Conservation (phyloP, 148 eudicot genomes). For the Amaranthus cruentus region DNA sequence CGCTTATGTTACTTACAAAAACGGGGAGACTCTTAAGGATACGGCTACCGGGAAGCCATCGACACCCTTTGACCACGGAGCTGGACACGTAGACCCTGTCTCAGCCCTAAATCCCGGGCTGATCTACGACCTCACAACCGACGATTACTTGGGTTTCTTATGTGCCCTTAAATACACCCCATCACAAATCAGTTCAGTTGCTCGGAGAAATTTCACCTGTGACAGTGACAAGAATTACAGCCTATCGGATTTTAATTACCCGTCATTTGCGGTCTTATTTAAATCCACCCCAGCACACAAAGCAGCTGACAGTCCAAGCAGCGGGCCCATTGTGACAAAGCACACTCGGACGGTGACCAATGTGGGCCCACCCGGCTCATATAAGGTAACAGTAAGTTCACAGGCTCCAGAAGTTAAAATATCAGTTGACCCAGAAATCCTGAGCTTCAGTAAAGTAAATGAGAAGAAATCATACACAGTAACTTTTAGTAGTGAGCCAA, state of each 20-base stretch:
- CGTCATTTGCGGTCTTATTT: constrained; percentile 48
- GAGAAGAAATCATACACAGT: constrained; percentile 75
- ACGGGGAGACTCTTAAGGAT: constrained; percentile 36
- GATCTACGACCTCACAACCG: constrained; percentile 43
- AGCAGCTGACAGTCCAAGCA: not conserved
- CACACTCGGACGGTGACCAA: constrained; percentile 69
- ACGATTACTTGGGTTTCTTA: constrained; percentile 44
- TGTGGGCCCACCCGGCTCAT: constrained; percentile 65
- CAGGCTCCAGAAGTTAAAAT: constrained; percentile 53
- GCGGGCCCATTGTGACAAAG: constrained; percentile 29
- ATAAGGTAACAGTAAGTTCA: constrained; percentile 43
- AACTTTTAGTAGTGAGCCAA: constrained; percentile 49
- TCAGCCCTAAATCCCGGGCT: constrained; percentile 58
- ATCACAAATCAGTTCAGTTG: constrained; percentile 34
- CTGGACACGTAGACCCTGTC: constrained; percentile 61
- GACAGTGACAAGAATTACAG: constrained; percentile 32
- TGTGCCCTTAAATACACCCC: constrained; percentile 55
- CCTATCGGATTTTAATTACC: constrained; percentile 49
- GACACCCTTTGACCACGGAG: constrained; percentile 54
- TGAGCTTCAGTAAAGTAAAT: constrained; percentile 50
- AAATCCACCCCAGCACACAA: constrained; percentile 9
- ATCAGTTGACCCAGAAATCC: constrained; percentile 48
- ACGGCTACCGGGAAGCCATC: constrained; percentile 50
- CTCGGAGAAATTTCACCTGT: constrained; percentile 41
- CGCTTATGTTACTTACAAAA: constrained; percentile 41